Percentiles rank a stretch among this genome's conserved stretches.
Conservation (phyloP, 345 rosid genomes). For the Populus tremula region DNA sequence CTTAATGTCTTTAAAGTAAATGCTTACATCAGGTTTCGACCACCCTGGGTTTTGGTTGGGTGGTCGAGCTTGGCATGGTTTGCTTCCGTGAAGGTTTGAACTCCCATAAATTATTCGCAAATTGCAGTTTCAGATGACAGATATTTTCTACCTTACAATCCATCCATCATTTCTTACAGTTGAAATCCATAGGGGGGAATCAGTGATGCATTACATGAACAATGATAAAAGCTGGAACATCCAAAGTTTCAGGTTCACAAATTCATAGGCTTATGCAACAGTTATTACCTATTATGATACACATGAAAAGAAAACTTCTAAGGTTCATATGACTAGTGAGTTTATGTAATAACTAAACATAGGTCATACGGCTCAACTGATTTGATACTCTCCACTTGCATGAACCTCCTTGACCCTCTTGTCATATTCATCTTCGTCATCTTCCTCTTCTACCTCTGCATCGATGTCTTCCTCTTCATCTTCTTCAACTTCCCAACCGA, state of each 20-base stretch:
- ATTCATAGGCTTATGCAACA: background rate
- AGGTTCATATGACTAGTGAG: background rate
- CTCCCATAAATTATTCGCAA: too few relatives aligned
- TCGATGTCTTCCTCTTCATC: slow-evolving; percentile 58
- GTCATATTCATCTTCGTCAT: slow-evolving; percentile 86
- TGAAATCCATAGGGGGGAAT: background rate
- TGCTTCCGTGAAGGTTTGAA: too few relatives aligned
- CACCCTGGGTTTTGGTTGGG: too few relatives aligned
- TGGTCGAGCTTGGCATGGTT: too few relatives aligned
- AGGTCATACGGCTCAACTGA: slow-evolving; percentile 30
- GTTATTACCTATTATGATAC: background rate
- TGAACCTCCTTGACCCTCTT: slow-evolving; percentile 83
- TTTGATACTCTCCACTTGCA: slow-evolving; percentile 70
- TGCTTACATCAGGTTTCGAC: too few relatives aligned
- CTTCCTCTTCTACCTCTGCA: slow-evolving; percentile 56
- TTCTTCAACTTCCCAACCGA: slow-evolving; percentile 67
- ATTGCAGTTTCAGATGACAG: background rate
- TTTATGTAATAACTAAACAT: background rate
- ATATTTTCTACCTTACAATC: background rate
- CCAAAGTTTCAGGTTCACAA: background rate
- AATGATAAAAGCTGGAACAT: background rate
- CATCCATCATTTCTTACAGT: background rate
- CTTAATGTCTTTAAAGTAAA: too few relatives aligned
- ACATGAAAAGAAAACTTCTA: background rate
- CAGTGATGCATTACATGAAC: background rate